Evolutionary conservation across 2,329 filamentous ascomycete genomes (phyloP).

Genomic region (Phyllachora maydis): DNA sequence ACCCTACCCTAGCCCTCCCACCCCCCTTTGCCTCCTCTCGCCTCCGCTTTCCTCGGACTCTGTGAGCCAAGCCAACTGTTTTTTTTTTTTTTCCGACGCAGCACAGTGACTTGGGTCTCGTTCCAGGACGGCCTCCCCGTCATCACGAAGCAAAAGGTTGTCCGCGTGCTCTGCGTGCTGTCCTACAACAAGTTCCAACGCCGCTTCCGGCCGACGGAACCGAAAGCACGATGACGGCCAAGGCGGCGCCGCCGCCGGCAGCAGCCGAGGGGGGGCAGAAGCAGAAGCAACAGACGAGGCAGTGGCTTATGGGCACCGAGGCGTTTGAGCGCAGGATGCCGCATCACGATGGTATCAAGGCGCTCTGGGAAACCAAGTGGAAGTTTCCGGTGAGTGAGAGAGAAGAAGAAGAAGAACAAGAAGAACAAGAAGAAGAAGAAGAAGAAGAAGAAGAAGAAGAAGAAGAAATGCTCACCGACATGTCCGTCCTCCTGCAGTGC

Average conservation of each 20-base stretch:
- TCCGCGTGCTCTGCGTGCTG: slow-evolving; percentile 9
- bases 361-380: slow-evolving; percentile 61
- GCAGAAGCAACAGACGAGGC: slow-evolving; percentile 3
- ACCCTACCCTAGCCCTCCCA: too few relatives aligned
- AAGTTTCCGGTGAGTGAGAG: too few relatives aligned
- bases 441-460: neutral
- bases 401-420: slow-evolving; percentile 15
- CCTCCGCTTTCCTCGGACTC: too few relatives aligned
- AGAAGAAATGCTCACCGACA: too few relatives aligned
- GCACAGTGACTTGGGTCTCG: too few relatives aligned
- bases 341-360: slow-evolving; percentile 37
- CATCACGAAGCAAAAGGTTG: slow-evolving; percentile 13
- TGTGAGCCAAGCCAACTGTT: too few relatives aligned
- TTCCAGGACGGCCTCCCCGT: slow-evolving; percentile 7
- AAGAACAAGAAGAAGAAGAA: neutral
- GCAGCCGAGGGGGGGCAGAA: neutral
- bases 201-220: too few relatives aligned
- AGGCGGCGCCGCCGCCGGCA: too few relatives aligned
- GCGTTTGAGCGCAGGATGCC: slow-evolving; percentile 23
- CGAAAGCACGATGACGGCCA: too few relatives aligned
- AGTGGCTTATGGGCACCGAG: slow-evolving; percentile 21
- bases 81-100: too few relatives aligned
- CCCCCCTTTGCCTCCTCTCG: neutral
- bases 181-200: too few relatives aligned
- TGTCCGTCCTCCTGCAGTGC: too few relatives aligned